Base-by-base conservation (phyloP, 306 rosid genomes). In the Rosa lucieae region DNA sequence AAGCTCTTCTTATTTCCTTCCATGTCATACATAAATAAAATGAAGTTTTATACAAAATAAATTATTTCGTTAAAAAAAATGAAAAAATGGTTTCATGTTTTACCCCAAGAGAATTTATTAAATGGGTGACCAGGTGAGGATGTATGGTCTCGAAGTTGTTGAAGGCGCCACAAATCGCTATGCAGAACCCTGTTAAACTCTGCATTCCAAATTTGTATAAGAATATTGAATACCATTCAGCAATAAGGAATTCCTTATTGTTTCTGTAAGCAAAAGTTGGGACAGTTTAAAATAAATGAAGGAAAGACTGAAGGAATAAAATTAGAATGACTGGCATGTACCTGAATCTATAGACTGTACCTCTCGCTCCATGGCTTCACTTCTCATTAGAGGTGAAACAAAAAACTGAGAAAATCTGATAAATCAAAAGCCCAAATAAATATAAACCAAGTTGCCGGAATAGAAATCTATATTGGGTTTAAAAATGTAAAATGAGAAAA, bases 281-380 rank as follows among this genome's bases (percentile, higher is more conserved):
- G 35, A 32, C 3, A 32, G 3, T 32, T 32, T 32, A 32, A 32
- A 32, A 32, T 32, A 32, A 32, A 32, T 32, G 35, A 32, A 32
- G 35, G 35, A 32, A 32, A 32, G 35, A 32, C 35, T 1, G 35
- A 32, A 32, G 35, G 35, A 32, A 32, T 32, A 32, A 32, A 32
- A 26, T 32, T 32, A 32, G 35, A 32, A 32, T 32, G 35, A 32
- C 35, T 32, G 35, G 35, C 35, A 32, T 32, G 78, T 78, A 81
- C 71, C 98, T 83, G 98, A 94, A 89, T 94, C 97, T 82, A 94
- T 92, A 42, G 29, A 26, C 46, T 86, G 98, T 66, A 94, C 89
- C 84, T 94, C 98, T 84, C 98, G 85, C 72, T 90, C 98, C 97
- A 92, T 92, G 63, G 97, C 97, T 72, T 94, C 97, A 80, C 13